A percentile compares a stretch with the other conserved stretches of the same genome.
phyloP scores from a whole-genome alignment of 805 yeast species.

The Ogataea allantospora region DNA sequence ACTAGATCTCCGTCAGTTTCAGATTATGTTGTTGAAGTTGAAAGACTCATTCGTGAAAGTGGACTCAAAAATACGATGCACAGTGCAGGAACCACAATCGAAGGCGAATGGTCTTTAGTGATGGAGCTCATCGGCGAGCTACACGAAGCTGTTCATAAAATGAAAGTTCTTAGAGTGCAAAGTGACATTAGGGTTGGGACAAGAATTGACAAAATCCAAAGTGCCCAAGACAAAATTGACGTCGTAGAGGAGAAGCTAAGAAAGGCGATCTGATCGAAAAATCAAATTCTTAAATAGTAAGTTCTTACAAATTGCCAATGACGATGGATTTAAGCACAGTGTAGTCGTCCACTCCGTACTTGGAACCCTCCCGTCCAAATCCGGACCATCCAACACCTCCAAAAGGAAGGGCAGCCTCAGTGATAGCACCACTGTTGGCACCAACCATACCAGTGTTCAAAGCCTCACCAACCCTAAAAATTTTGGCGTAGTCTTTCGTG shows the following conservation, averaged over 20 bases:
- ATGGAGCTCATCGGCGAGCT: slow-evolving; percentile 73
- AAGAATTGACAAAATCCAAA: slow-evolving; percentile 70
- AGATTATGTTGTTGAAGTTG: slow-evolving; percentile 72
- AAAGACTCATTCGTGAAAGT: slow-evolving; percentile 58
- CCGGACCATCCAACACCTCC: slow-evolving; percentile 82
- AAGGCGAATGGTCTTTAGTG: slow-evolving; percentile 92
- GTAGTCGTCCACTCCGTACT: slow-evolving; percentile 74
- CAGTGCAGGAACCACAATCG: slow-evolving; percentile 85
- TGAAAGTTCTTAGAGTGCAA: slow-evolving; percentile 77
- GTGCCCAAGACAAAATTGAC: slow-evolving; percentile 69
- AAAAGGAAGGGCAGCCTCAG: slow-evolving; percentile 67
- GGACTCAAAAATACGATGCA: slow-evolving; percentile 70
- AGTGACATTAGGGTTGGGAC: slow-evolving; percentile 87
- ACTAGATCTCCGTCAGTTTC: slow-evolving; percentile 77
- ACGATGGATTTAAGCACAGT: slow-evolving; percentile 63
- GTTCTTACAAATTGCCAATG: slow-evolving; percentile 37
- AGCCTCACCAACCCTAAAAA: slow-evolving; percentile 62
- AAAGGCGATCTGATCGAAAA: background rate
- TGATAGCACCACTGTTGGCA: slow-evolving; percentile 69
- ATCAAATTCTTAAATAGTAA: background rate
- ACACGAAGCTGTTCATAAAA: slow-evolving; percentile 68
- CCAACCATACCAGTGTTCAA: slow-evolving; percentile 82
- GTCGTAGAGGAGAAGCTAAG: slow-evolving; percentile 55
- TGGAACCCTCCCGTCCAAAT: slow-evolving; percentile 78
- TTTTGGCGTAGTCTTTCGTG: slow-evolving; percentile 52